Base-by-base conservation (phyloP, 176 grass and related monocot genomes). In the Pontederia crassipes region DNA sequence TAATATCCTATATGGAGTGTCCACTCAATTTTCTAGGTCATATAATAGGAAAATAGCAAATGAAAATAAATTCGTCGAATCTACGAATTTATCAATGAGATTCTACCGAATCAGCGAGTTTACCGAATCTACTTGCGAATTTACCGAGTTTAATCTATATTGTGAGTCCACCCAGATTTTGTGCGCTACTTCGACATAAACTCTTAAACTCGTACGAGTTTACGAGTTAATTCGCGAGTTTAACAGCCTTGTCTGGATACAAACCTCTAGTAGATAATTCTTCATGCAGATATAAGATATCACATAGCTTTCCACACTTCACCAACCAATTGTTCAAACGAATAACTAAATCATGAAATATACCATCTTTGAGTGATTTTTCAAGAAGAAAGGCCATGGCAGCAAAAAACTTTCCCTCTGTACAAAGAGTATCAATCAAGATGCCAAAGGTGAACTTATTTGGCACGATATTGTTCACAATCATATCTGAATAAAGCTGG, bases 381-480 rank as follows among this genome's bases (percentile, higher is more conserved):
- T 16, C 67, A 85, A 78, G 46, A 69, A 82, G 20, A 68, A 71
- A 72, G 10, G 69, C 49, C 29, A 70, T 67, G 72, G 82, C 74
- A 55, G 53, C 10, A 17, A 55, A 6, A 70, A 80, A 89, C 0
- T 67, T 65, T 12, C 6, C 45, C 11, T 78, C 26, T 73, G 73
- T 75, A 57, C 89, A 95, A 11, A 78, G 75, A 70, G 72, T 72
- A 62, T 86, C 85, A 58, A 89, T 85, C 74, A 86, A 10, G 40
- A 80, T 62, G 54, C 66, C 13, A 11, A 62, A 75, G 2, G 85
- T 95, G 50, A 89, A 95, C 28, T 73, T 80, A 59, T 75, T 86
- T 58, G 82, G 85, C 47, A 11, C 2, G 73, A 89, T 16, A 58
- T 75, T 58, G 52, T 70, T 76, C 52, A 16, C 45, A 8, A 26